Conservation (phyloP, 2,329 filamentous ascomycete genomes). For the Xylariomycetidae sp. region DNA sequence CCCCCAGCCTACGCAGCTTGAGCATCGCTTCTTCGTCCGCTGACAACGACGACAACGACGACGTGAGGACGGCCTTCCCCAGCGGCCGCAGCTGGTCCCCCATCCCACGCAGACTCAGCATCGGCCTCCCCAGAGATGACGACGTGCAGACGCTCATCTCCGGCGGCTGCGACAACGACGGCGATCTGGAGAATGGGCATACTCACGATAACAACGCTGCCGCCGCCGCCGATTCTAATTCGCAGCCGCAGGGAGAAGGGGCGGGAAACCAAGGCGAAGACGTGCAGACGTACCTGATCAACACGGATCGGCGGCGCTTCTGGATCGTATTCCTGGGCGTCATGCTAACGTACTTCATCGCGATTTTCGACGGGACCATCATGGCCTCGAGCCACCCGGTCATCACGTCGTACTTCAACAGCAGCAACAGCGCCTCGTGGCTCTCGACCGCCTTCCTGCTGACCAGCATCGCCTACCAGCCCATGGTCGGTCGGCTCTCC, state of each 20-base stretch:
- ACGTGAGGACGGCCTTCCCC: too few species aligned
- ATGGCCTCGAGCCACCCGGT: slow-evolving; percentile 80
- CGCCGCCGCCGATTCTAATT: neutral
- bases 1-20: too few species aligned
- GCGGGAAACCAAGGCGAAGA: slow-evolving; percentile 6
- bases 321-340: slow-evolving; percentile 59
- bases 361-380: slow-evolving; percentile 70
- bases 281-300: slow-evolving; percentile 34
- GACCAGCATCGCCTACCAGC: slow-evolving; percentile 72
- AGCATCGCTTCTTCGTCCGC: too few species aligned
- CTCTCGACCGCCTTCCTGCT: slow-evolving; percentile 74
- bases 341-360: slow-evolving; percentile 53
- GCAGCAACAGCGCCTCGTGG: slow-evolving; percentile 78
- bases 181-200: too few species aligned
- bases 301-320: slow-evolving; percentile 47
- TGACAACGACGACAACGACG: too few species aligned
- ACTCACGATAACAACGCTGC: too few species aligned
- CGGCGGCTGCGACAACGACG: too few species aligned
- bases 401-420: slow-evolving; percentile 74
- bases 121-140: too few species aligned
- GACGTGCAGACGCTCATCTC: too few species aligned
- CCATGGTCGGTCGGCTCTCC: slow-evolving; percentile 68
- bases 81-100: too few species aligned
- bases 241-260: slow-evolving; percentile 1
- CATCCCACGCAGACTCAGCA: too few species aligned